These are phyloP conservation scores for Mentha longifolia DNA, from an alignment of 257 asterid species.

Conservation along the genomic window DNA sequence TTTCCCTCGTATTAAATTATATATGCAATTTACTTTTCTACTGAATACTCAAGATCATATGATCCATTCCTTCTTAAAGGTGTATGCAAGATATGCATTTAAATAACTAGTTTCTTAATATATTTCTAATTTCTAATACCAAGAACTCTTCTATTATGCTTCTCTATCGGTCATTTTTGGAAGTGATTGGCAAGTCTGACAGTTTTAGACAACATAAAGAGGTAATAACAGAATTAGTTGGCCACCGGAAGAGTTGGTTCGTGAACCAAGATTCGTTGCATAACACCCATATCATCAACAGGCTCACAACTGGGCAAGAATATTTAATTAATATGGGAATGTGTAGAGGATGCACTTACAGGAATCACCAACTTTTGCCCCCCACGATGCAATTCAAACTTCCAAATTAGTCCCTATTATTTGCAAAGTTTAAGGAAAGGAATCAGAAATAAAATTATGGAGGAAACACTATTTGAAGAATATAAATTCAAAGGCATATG, in stretches of 20 bases:
- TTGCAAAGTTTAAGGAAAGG: slow-evolving; percentile 10
- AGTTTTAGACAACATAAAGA: slow-evolving; percentile 16
- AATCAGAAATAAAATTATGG: slow-evolving; percentile 14
- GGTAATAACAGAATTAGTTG: not conserved
- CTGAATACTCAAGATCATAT: slow-evolving; percentile 16
- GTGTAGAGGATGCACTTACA: slow-evolving; percentile 61
- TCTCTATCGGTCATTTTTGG: not conserved
- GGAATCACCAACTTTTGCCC: slow-evolving; percentile 93
- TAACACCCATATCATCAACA: slow-evolving; percentile 14
- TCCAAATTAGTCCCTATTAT: slow-evolving; percentile 85
- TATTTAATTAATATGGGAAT: slow-evolving; percentile 1
- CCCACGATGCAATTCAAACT: slow-evolving; percentile 87
- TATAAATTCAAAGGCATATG: slow-evolving; percentile 1
- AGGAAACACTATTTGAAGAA: not conserved
- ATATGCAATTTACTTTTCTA: not conserved
- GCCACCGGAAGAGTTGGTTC: slow-evolving; percentile 20
- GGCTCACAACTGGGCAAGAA: slow-evolving; percentile 28
- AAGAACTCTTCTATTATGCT: not conserved
- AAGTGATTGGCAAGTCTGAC: too few relatives aligned
- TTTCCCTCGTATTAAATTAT: slow-evolving; percentile 14
- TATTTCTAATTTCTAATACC: not conserved
- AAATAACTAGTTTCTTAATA: too few relatives aligned
- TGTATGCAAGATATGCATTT: not conserved
- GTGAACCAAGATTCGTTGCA: slow-evolving; percentile 18
- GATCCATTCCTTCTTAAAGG: slow-evolving; percentile 14